Evolutionary conservation across 2,329 filamentous ascomycete genomes (phyloP).

Genomic region (Furcasterigmium furcatum): DNA sequence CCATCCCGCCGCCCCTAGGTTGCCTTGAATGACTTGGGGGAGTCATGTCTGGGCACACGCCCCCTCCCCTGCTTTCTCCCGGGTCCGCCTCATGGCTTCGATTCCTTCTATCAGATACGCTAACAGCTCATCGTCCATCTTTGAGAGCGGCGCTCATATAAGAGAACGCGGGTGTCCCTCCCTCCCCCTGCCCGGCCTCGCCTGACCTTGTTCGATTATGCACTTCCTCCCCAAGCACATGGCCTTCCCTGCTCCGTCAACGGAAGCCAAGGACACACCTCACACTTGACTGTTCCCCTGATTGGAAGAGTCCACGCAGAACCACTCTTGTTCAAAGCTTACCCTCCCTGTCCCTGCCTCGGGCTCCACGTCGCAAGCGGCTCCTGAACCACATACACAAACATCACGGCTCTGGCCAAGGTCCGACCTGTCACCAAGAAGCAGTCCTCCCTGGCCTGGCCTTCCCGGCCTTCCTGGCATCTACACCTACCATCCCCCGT

Average conservation of each 20-base stretch:
- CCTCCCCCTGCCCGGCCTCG: not conserved
- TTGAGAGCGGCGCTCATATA: not conserved
- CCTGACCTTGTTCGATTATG: not conserved
- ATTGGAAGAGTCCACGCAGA: not conserved
- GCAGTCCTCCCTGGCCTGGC: too few relatives aligned
- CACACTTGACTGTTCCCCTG: not conserved
- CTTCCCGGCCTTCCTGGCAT: too few relatives aligned
- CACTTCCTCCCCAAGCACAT: not conserved
- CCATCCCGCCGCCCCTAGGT: too few relatives aligned
- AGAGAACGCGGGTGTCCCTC: slow-evolving; percentile 1
- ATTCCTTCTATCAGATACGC: not conserved
- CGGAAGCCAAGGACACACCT: not conserved
- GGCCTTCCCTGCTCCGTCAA: not conserved
- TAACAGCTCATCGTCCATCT: not conserved
- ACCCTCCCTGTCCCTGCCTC: not conserved
- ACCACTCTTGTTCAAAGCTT: not conserved
- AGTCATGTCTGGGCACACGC: not conserved
- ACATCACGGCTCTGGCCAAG: too few relatives aligned
- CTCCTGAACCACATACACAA: too few relatives aligned
- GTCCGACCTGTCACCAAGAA: too few relatives aligned
- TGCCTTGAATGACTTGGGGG: too few relatives aligned
- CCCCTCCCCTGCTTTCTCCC: not conserved
- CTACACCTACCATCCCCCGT: too few relatives aligned
- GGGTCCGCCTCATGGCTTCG: not conserved
- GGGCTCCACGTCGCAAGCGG: slow-evolving; percentile 4